phyloP scores from a whole-genome alignment of 352 stramenopile genomes.

The Phytophthora cactorum region DNA sequence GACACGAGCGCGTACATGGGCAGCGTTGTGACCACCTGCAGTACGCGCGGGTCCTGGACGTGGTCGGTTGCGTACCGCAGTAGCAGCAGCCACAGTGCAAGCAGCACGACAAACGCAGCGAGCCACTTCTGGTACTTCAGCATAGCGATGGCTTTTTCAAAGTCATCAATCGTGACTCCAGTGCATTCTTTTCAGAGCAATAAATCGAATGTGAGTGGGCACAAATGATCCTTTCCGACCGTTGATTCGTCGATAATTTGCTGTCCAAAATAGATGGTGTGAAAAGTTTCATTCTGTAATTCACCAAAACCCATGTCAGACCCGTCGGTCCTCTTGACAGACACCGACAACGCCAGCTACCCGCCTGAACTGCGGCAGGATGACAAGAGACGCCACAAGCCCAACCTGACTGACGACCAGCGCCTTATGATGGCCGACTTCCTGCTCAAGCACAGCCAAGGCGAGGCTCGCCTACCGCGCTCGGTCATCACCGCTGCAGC shows the following conservation, averaged over 20 bases:
- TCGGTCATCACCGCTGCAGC: constrained; percentile 43
- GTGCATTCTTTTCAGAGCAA: constrained; percentile 9
- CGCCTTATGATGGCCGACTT: constrained; percentile 46
- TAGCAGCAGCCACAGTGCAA: constrained; percentile 62
- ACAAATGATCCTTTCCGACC: background rate
- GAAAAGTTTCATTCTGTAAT: background rate
- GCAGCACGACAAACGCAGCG: constrained; percentile 45
- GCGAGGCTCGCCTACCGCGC: constrained; percentile 34
- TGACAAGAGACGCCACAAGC: constrained; percentile 28
- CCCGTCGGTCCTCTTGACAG: background rate
- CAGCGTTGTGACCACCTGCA: constrained; percentile 61
- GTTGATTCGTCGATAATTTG: constrained; percentile 22
- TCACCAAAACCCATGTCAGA: constrained; percentile 3
- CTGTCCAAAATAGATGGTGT: constrained; percentile 28
- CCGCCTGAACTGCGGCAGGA: constrained; percentile 1
- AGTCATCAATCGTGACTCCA: background rate
- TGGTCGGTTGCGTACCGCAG: constrained; percentile 45
- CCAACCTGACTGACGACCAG: constrained; percentile 48
- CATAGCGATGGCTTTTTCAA: constrained; percentile 39
- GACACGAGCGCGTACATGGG: constrained; percentile 75
- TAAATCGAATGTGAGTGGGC: constrained; percentile 1
- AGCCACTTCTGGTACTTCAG: constrained; percentile 88
- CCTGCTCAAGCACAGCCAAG: constrained; percentile 43
- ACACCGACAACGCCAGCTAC: background rate
- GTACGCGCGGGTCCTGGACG: constrained; percentile 42